Evolutionary conservation across 2,329 filamentous ascomycete species (phyloP).

Genomic region (Diaporthe amygdali): DNA sequence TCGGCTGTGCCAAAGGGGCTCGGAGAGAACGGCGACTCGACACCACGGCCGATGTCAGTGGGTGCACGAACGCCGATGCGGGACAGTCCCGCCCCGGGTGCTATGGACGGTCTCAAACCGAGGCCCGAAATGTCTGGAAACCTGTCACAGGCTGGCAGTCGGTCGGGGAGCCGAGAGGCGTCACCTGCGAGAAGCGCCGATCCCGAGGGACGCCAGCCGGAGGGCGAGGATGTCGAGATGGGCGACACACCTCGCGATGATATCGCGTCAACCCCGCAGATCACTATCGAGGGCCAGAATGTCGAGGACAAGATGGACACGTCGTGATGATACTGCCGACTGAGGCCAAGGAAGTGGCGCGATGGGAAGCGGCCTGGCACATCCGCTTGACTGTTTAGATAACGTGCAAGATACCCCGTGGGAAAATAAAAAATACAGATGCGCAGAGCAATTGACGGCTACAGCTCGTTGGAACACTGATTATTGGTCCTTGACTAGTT

Average conservation of each 20-base stretch:
- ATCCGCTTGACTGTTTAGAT: background rate
- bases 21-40: conserved; percentile 31
- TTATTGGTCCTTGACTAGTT: background rate
- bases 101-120: conserved; percentile 39
- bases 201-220: conserved; percentile 28
- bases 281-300: conserved; percentile 55
- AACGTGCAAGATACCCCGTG: conserved; percentile 24
- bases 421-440: background rate
- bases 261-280: conserved; percentile 51
- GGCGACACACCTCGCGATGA: conserved; percentile 60
- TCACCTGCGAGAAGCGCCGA: conserved; percentile 39
- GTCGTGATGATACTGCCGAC: conserved; percentile 29
- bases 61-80: conserved; percentile 36
- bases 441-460: background rate
- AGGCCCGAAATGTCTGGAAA: conserved; percentile 35
- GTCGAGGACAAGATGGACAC: conserved; percentile 72
- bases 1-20: conserved; percentile 26
- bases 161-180: conserved; percentile 42
- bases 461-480: background rate
- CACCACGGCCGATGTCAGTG: conserved; percentile 33
- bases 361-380: background rate
- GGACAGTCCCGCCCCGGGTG: conserved; percentile 37
- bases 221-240: conserved; percentile 65
- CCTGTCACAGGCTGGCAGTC: conserved; percentile 45
- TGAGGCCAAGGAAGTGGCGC: background rate